Evolutionary conservation across 176 grass and related monocot genomes (phyloP), one percentile per base, ranked within the genome.

Genomic region (Pontederia crassipes): DNA sequence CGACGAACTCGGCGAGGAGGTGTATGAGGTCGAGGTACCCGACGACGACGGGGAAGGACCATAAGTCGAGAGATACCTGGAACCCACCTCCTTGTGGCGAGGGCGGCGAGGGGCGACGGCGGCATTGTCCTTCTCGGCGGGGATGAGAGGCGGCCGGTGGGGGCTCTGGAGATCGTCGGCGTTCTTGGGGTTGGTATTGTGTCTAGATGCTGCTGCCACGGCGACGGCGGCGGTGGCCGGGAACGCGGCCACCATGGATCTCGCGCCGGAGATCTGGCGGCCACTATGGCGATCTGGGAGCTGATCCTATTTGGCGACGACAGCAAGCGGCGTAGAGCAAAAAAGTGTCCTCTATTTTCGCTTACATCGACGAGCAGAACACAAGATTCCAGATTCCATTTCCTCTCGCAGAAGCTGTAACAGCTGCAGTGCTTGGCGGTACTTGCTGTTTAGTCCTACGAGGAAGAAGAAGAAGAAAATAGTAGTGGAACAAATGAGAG

Each of bases 21-120:
- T 78, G 4, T 79, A 80, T 40, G 83, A 78, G 20, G 80, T 84
- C 49, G 49, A 52, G 14, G 49, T 4, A 14, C 12, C 49, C 49
- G 11, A 12, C 14, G 51, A 53, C 51, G 45, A 64, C 45, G 45
- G 14, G 9, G 61, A 48, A 11, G 40, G 8, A 6, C 9, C 7
- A 14, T 48, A 49, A 14, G 61, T 49, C 2, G 45, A 48, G 45
- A 64, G 45, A 17, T 49, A 64, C 16, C 61, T 40, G 11, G 61
- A 49, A 1, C 45, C 13, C 14, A 64, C 48, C 40, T 64, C 61
- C 61, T 64, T 64, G n/a, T 40, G 12, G 8, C 2, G 61, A 17
- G 40, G 8, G 11, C 61, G 45, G n/a, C 61, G 17, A 9, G 45
- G 8, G 28, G 11, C 59, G 59, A 3, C 12, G 61, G 15, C 17